Evolutionary conservation across 176 grass and related monocot species (phyloP), one percentile per base, ranked within the genome.

Genomic region (Areca catechu): DNA sequence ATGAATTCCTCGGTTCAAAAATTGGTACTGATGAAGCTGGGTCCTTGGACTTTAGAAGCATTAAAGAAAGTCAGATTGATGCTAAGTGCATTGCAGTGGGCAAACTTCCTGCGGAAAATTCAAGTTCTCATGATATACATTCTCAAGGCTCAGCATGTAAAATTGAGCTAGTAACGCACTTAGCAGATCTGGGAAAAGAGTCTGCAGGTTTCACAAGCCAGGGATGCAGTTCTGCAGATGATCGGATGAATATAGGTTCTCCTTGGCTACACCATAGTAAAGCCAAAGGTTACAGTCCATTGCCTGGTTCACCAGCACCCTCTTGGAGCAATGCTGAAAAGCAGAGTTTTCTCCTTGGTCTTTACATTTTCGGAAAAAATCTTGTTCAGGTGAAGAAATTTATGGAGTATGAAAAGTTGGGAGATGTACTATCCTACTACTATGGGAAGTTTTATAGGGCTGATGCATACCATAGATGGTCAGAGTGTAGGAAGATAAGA

Each of bases 341-440:
- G 63, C 78, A 92, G 17, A 63, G 20, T 71, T 92, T 92, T 76
- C 81, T 98, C 60, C 81, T 98, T 66, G 93, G 81, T 60, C 68
- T 98, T n/a, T 98, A 98, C 52, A 83, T 92, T 63, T 98, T 92
- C 66, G 86, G 83, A 22, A 98, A 98, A 76, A 82, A 87, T 77
- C 81, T 98, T 78, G 74, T 85, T 55, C 72, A 88, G 61, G 77
- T 92, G 75, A 68, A 34, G 9, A 76, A 71, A 61, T 88, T 98
- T 82, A 51, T 82, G 24, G 61, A 73, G 24, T 66, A 29, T 43
- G 92, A 85, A 66, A 89, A 69, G 43, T 76, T 85, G 75, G 93
- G 87, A 58, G 87, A 88, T 65, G 72, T 98, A 22, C 57, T 98
- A 43, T 69, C 83, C 25, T 98, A 88, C 56, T 98, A 89, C 64